Evolutionary conservation across 148 eudicot species (phyloP), one percentile per base, ranked within the genome.

Genomic region (Agrostemma githago): DNA sequence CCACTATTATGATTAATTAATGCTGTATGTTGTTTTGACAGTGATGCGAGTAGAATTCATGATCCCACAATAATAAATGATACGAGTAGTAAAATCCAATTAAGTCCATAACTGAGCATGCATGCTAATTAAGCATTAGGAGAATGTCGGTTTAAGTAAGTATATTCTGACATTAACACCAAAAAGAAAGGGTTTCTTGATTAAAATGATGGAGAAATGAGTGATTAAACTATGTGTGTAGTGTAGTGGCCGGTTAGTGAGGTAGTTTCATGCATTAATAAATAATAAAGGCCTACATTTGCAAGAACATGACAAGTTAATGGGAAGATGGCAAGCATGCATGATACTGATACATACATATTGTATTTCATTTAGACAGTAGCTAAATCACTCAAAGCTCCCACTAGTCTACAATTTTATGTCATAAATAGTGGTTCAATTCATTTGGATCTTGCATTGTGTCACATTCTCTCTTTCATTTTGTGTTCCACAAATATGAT

Each of bases 111-210:
- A 46, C 42, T 46, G 26, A 68, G 72, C 72, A 68, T 68, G 72
- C 72, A 68, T 68, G 72, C 26, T 68, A 46, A 11, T 68, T 21
- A 66, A 8, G 16, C 34, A 46, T 3, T 46, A 10, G 12, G 39
- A 46, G 72, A 68, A 48, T 68, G 72, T 68, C 72, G 72, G 72
- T 37, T 68, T 68, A 8, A 68, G 48, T 68, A 48, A 46, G 57
- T 57, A 68, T 68, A 68, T 48, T 8, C 46, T 68, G 72, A 68
- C 72, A 68, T 68, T 48, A 68, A 8, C 39, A 20, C 11, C 39
- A 46, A 44, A 21, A 19, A 20, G 5, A n/a, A 41, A 46, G 37
- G 7, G 6, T 68, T 68, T 43, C 6, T 68, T 68, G 46, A 68
- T 21, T 2, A 68, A 68, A 46, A 10, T 68, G 72, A 68, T 68